These are phyloP conservation scores for Pyrenochaeta sp. DNA, from an alignment of 2,329 filamentous ascomycete species.

Conservation along the genomic window DNA sequence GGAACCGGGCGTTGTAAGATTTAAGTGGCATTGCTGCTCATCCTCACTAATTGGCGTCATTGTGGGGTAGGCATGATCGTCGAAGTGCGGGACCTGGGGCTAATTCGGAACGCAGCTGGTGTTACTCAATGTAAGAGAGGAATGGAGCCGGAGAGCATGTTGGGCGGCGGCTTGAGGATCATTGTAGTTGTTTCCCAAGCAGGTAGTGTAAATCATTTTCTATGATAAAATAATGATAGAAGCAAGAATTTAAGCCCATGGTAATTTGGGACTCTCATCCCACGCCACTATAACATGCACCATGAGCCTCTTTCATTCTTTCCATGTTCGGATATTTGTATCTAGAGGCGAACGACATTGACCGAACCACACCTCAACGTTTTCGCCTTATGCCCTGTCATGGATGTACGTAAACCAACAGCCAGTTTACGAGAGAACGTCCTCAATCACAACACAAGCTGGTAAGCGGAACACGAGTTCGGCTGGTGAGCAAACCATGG, in stretches of 20 bases:
- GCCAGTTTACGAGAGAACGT: not conserved
- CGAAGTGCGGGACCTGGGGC: not conserved
- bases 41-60: constrained; percentile 17
- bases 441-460: no score
- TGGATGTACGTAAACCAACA: not conserved
- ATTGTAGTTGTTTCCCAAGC: not conserved
- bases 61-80: constrained; percentile 18
- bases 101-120: not conserved
- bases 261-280: no score
- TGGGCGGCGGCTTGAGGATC: not conserved
- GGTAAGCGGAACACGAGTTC: not conserved
- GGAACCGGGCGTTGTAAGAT: not conserved
- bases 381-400: not conserved
- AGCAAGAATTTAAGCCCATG: no score
- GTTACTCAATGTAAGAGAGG: not conserved
- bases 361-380: no score
- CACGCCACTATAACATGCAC: no score
- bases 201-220: no score
- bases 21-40: not conserved
- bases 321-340: not conserved
- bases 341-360: not conserved
- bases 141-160: not conserved
- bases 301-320: not conserved
- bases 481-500: not conserved
- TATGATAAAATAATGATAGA: no score